Conservation (phyloP, 257 asterid genomes). For the Salvia splendens region DNA sequence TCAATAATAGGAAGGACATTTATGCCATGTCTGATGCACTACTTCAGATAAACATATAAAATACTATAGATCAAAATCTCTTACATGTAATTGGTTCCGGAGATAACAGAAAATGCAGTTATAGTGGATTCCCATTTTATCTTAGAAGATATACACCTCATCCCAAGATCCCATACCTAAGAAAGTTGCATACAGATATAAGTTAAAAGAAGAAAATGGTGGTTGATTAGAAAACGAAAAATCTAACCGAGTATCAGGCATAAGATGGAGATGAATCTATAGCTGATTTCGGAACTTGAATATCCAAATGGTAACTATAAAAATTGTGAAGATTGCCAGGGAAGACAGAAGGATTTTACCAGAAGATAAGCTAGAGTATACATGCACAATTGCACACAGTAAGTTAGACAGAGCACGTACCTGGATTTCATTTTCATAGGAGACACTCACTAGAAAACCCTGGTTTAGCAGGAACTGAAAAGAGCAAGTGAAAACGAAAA, state of each 20-base stretch:
- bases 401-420: conserved; percentile 51
- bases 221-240: conserved; percentile 10
- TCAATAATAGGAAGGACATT: conserved; percentile 33
- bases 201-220: conserved; percentile 4
- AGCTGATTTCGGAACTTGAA: conserved; percentile 25
- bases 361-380: conserved; percentile 16
- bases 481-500: conserved; percentile 29
- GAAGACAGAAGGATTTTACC: conserved; percentile 20
- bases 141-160: conserved; percentile 60
- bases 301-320: conserved; percentile 22
- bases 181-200: conserved; percentile 22
- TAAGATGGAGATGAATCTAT: conserved; percentile 14
- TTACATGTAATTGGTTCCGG: conserved; percentile 88
- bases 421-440: conserved; percentile 91
- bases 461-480: conserved; percentile 94
- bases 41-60: conserved; percentile 20
- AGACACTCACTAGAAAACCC: conserved; percentile 82
- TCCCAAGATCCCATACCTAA: conserved; percentile 97
- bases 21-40: conserved; percentile 28
- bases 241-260: conserved; percentile 10
- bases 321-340: conserved; percentile 11
- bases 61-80: conserved; percentile 30
- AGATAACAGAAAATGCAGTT: conserved; percentile 78
- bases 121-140: conserved; percentile 92
- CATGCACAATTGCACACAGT: not conserved